These are phyloP conservation scores for Suhomyces bribrorum DNA, from an alignment of 1,139 yeast genomes.

Conservation along the genomic window DNA sequence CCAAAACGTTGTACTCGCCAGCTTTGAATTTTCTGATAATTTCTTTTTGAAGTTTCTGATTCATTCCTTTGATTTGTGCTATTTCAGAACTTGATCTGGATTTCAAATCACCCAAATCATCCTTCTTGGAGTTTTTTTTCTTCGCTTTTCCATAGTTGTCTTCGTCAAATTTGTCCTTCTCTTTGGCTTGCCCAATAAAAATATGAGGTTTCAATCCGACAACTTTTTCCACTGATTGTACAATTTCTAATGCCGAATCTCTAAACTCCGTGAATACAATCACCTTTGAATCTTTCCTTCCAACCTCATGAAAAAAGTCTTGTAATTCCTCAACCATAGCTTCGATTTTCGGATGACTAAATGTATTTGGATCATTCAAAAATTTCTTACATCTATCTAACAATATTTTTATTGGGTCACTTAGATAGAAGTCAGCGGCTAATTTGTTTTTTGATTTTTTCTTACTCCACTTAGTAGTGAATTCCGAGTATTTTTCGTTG, in stretches of 20 bases:
- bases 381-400: conserved; percentile 46
- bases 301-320: conserved; percentile 49
- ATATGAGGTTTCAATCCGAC: conserved; percentile 67
- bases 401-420: conserved; percentile 48
- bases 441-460: conserved; percentile 57
- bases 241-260: conserved; percentile 87
- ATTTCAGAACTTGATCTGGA: conserved; percentile 46
- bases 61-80: conserved; percentile 64
- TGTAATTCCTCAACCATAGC: conserved; percentile 58
- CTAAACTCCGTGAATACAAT: conserved; percentile 87
- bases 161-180: conserved; percentile 64
- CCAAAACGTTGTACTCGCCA: conserved; percentile 75
- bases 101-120: conserved; percentile 20
- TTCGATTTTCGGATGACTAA: conserved; percentile 79
- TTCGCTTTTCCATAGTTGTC: conserved; percentile 36
- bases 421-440: conserved; percentile 60
- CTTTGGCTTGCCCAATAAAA: conserved; percentile 80
- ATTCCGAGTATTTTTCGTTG: conserved; percentile 57
- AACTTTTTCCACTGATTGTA: conserved; percentile 55
- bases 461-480: conserved; percentile 54
- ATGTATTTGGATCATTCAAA: conserved; percentile 39
- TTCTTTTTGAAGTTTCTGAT: conserved; percentile 69
- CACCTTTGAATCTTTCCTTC: conserved; percentile 57
- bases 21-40: conserved; percentile 70
- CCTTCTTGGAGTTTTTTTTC: conserved; percentile 18